Base-by-base conservation (phyloP, 2,329 filamentous ascomycete species). In the Rachicladosporium sp. region DNA sequence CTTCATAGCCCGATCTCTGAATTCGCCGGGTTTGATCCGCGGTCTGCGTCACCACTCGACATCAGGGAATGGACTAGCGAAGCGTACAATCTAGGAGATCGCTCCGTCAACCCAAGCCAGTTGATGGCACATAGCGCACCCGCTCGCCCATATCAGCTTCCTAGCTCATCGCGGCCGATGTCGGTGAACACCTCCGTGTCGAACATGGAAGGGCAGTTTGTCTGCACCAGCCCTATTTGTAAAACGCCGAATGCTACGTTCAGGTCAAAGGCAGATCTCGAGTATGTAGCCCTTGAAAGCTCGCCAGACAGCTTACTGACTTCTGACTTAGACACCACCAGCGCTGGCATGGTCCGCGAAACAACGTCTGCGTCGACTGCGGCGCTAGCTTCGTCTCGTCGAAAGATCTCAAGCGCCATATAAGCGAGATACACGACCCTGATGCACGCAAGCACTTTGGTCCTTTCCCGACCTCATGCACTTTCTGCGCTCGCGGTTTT, bases 331-430 rank as follows among this genome's bases (percentile, higher is more conserved):
- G 38, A n/a, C 38, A 40, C 29, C 38, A 40, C 21, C 29, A 29
- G 11, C 37, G 37, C 37, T 40, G 37, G 37, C 37, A 40, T 31
- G 37, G 37, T 3, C 32, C 31, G 4, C 34, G 10, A 6, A 29
- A 5, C 9, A 33, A 35, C 4, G 9, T 40, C 10, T 40, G 37
- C 19, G 10, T 15, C 3, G 21, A 15, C 23, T 40, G 37, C 8
- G 23, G 23, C 32, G 31, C 34, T 21, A 29, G 21, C 9, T 40
- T 40, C 37, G 15, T 40, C 31, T 32, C 37, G 9, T n/a, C 4
- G 7, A 40, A 40, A 31, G 37, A 40, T 31, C 27, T 40, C 4
- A 40, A 27, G 27, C 30, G 37, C 10, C 37, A 40, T 11, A 21
- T 30, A 19, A 30, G 10, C 7, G 23, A 27, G 23, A 40, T 29